phyloP scores from a whole-genome alignment of 768 basidiomycete species.

The Kwoniella newhampshirensis region DNA sequence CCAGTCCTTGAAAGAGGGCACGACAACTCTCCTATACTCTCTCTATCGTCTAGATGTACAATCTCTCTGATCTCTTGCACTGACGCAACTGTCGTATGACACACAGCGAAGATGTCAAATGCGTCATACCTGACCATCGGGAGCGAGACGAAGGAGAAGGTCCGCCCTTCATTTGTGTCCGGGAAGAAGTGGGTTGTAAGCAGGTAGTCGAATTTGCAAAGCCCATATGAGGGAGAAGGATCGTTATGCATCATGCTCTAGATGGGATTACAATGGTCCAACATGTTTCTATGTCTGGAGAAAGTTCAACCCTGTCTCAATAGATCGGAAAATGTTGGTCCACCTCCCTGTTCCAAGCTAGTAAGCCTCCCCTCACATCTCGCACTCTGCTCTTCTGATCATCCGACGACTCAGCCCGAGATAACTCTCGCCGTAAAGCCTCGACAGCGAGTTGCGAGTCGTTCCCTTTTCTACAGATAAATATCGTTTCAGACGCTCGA shows the following conservation, averaged over 20 bases:
- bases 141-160: conserved; percentile 46
- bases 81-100: background rate
- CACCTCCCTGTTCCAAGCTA: conserved; percentile 73
- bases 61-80: too few species aligned
- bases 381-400: conserved; percentile 48
- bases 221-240: conserved; percentile 40
- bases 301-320: too few species aligned
- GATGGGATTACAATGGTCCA: too few species aligned
- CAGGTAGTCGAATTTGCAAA: conserved; percentile 24
- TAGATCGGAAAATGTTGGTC: conserved; percentile 79
- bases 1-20: too few species aligned
- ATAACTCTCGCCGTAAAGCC: conserved; percentile 56
- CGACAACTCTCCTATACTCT: background rate
- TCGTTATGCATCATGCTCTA: conserved; percentile 1
- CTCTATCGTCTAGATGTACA: background rate
- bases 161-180: conserved; percentile 43
- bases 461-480: conserved; percentile 86
- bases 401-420: conserved; percentile 34
- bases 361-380: conserved; percentile 75
- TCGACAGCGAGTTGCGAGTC: conserved; percentile 86
- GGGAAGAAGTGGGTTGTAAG: conserved; percentile 34
- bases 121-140: conserved; percentile 38
- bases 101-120: conserved; percentile 46
- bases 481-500: conserved; percentile 56
- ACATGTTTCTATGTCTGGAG: too few species aligned